Percentiles rank a stretch among this genome's conserved stretches.
phyloP scores from a whole-genome alignment of 2,329 filamentous ascomycete genomes.

The Aspergillus calidoustus region DNA sequence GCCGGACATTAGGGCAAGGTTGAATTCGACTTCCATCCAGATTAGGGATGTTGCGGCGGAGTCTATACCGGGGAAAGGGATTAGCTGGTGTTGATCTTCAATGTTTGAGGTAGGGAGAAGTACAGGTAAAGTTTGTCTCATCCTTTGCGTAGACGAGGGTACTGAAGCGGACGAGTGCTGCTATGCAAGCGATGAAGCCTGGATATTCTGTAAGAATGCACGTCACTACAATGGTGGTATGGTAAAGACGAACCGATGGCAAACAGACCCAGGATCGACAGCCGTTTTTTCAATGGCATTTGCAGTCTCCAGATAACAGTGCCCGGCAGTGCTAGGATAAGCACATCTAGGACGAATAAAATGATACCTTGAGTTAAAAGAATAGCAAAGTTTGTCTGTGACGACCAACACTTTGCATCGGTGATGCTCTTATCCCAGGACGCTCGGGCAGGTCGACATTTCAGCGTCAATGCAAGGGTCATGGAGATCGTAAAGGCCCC shows the following conservation, averaged over 20 bases:
- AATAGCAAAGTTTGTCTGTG: conserved; percentile 11
- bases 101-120: not conserved
- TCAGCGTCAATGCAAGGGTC: conserved; percentile 18
- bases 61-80: conserved; percentile 8
- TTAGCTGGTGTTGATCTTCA: not conserved
- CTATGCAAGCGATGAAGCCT: conserved; percentile 25
- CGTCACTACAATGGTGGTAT: not conserved
- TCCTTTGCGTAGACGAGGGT: conserved; percentile 22
- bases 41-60: conserved; percentile 22
- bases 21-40: conserved; percentile 31
- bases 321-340: conserved; percentile 25
- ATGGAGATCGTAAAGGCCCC: conserved; percentile 22
- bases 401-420: too few relatives aligned
- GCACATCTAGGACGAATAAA: conserved; percentile 26
- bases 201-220: not conserved
- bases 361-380: conserved; percentile 23
- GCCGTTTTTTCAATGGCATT: conserved; percentile 21
- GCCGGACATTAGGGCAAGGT: conserved; percentile 25
- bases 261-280: conserved; percentile 12
- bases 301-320: conserved; percentile 24
- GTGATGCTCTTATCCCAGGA: conserved; percentile 19
- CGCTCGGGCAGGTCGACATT: conserved; percentile 21
- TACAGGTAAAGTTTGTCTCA: conserved; percentile 26
- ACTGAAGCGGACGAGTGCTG: conserved; percentile 25
- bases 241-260: conserved; percentile 10